Evolutionary conservation across 2,329 filamentous ascomycete genomes (phyloP).

Genomic region (Hirsutella rhossiliensis): DNA sequence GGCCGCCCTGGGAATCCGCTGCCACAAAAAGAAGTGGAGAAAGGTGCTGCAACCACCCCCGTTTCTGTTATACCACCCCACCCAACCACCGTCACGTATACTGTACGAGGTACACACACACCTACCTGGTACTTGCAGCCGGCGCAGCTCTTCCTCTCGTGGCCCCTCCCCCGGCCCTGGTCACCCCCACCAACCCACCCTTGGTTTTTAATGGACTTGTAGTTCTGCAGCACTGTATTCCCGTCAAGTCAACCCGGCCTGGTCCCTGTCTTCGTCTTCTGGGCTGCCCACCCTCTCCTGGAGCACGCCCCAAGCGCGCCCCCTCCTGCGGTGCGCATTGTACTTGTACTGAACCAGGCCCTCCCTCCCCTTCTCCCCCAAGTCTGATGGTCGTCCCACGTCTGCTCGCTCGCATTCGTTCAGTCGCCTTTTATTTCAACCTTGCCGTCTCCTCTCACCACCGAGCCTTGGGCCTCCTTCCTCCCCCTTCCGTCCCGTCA

Average conservation of each 20-base stretch:
- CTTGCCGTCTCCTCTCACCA: slow-evolving; percentile 18
- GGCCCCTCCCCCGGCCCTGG: not conserved
- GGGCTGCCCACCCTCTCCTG: slow-evolving; percentile 2
- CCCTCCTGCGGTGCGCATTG: not conserved
- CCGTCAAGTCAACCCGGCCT: not conserved
- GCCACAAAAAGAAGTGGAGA: not conserved
- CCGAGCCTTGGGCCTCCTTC: slow-evolving; percentile 5
- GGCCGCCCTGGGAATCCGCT: no score
- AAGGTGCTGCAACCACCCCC: not conserved
- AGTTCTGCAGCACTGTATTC: not conserved
- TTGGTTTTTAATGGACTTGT: not conserved
- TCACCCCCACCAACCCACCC: not conserved
- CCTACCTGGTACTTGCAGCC: not conserved
- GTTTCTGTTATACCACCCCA: not conserved
- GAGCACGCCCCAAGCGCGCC: not conserved
- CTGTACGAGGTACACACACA: not conserved
- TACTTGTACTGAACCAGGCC: slow-evolving; percentile 6
- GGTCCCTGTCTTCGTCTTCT: slow-evolving; percentile 1
- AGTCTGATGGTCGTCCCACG: slow-evolving; percentile 9
- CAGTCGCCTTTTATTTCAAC: slow-evolving; percentile 1
- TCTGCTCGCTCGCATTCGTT: not conserved
- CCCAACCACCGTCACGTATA: not conserved
- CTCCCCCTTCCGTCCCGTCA: slow-evolving; percentile 23
- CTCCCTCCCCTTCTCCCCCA: slow-evolving; percentile 5
- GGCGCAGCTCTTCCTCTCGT: not conserved